Conservation (phyloP, 2,329 filamentous ascomycete species). For the Calonectria crousiana region DNA sequence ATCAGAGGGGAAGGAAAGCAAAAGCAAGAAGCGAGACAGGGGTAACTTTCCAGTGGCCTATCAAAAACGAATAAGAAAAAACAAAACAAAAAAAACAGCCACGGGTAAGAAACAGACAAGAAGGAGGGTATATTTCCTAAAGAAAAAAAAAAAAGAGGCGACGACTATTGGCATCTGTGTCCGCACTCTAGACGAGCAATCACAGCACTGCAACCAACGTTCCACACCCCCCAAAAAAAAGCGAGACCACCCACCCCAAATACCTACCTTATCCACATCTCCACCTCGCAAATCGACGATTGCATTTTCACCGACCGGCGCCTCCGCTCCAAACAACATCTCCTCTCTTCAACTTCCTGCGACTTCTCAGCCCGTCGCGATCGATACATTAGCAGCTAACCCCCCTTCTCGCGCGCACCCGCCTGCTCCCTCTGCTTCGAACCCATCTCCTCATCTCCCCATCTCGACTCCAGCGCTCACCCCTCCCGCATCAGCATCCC, state of each 20-base stretch:
- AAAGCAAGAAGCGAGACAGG: neutral
- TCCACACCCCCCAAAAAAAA: neutral
- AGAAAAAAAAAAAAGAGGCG: neutral
- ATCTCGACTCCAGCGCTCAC: neutral
- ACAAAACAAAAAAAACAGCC: neutral
- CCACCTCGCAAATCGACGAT: constrained; percentile 16
- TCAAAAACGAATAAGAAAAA: neutral
- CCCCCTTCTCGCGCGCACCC: constrained; percentile 3
- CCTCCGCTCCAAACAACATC: constrained; percentile 3
- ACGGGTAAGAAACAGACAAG: too few species aligned
- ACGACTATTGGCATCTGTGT: neutral
- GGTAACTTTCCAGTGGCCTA: neutral
- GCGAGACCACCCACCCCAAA: constrained; percentile 6
- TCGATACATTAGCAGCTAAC: constrained; percentile 10
- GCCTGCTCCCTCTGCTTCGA: neutral
- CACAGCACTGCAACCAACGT: neutral
- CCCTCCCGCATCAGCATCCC: constrained; percentile 15
- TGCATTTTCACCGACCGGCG: constrained; percentile 26
- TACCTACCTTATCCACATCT: constrained; percentile 21
- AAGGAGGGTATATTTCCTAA: neutral
- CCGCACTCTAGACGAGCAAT: neutral
- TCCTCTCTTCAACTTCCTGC: constrained; percentile 1
- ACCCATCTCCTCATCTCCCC: constrained; percentile 7
- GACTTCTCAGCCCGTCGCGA: constrained; percentile 3
- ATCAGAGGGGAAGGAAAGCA: neutral